Evolutionary conservation across 2,329 filamentous ascomycete genomes (phyloP).

Genomic region (Microcyclospora pomicola): DNA sequence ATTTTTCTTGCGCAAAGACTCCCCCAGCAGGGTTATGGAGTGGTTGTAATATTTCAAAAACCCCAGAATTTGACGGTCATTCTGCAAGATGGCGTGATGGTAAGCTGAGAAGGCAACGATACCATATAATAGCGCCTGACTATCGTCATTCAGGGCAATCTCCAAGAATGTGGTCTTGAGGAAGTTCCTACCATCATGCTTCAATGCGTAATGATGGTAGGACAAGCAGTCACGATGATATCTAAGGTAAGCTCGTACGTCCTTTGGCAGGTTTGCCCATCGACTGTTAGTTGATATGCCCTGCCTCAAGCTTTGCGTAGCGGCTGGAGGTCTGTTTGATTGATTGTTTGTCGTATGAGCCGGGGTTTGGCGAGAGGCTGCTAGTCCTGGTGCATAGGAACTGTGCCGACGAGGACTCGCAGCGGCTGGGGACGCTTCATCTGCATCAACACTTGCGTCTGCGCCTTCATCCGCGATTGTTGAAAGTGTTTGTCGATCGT

Average conservation of each 20-base stretch:
- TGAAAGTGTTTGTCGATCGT: constrained; percentile 26
- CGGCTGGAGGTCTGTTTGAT: no score
- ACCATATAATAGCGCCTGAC: constrained; percentile 60
- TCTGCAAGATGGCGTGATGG: constrained; percentile 58
- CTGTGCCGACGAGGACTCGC: constrained; percentile 26
- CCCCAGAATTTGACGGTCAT: constrained; percentile 58
- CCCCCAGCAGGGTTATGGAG: constrained; percentile 64
- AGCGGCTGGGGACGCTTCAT: constrained; percentile 11
- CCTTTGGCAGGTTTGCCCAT: constrained; percentile 31
- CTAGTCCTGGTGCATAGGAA: constrained; percentile 5
- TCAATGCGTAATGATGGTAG: constrained; percentile 69
- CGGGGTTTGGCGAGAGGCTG: constrained; percentile 8
- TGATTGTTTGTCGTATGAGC: no score
- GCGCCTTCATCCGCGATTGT: constrained; percentile 35
- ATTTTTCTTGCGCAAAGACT: constrained; percentile 55
- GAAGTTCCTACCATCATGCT: constrained; percentile 57
- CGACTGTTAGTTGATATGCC: constrained; percentile 14
- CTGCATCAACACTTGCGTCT: constrained; percentile 24
- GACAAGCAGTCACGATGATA: constrained; percentile 70
- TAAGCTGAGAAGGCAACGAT: constrained; percentile 82
- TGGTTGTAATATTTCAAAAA: constrained; percentile 87
- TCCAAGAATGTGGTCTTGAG: constrained; percentile 57
- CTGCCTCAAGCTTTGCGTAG: constrained; percentile 10
- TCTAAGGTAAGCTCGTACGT: constrained; percentile 63
- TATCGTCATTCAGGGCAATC: constrained; percentile 59